Evolutionary conservation across 1,284 basidiomycete species (phyloP), one percentile per base, ranked within the genome.

Genomic region (Naganishia liquefaciens): DNA sequence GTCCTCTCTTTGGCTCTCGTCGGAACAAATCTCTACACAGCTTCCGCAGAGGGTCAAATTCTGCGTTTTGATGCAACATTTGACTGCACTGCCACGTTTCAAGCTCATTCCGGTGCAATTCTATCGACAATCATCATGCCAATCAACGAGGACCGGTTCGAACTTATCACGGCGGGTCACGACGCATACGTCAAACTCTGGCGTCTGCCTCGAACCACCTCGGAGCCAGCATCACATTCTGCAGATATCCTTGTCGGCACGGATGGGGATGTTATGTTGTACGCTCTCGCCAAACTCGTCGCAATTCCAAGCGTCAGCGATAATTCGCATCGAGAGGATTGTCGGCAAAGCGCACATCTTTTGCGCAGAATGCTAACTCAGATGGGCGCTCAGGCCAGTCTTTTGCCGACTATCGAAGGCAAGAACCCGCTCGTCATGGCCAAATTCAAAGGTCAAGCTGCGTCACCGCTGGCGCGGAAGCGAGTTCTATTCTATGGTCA

Each of bases 401-500:
- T 73, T 64, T 63, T 77, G 19, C 71, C 76, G 0, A 71, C 72
- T 7, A 70, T 68, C 2, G 66, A 70, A 19, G 72, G 69, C 3
- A 71, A 82, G 40, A 92, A 88, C 72, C 91, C 91, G 0, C 81
- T 93, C 11, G 90, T 93, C 1, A 81, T 93, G 25, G 91, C 86
- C 0, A 90, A 85, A 2, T 94, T 93, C 74, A 81, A 81, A 28
- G 90, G 89, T 0, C 63, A 61, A 19, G 55, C 55, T 9, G 44
- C 55, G n/a, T 60, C 55, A 11, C 55, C 55, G 55, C 55, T 60
- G 33, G 21, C 81, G 84, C 79, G 82, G 42, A 82, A 84, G 43
- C 83, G 93, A 3, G 82, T 96, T 7, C 81, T 96, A 15, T 93
- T 94, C 77, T 97, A 96, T 70, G 93, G 91, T 2, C 93, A 97